phyloP scores from a whole-genome alignment of 495 filamentous ascomycete species.

The Lasiosphaeris hirsuta region DNA sequence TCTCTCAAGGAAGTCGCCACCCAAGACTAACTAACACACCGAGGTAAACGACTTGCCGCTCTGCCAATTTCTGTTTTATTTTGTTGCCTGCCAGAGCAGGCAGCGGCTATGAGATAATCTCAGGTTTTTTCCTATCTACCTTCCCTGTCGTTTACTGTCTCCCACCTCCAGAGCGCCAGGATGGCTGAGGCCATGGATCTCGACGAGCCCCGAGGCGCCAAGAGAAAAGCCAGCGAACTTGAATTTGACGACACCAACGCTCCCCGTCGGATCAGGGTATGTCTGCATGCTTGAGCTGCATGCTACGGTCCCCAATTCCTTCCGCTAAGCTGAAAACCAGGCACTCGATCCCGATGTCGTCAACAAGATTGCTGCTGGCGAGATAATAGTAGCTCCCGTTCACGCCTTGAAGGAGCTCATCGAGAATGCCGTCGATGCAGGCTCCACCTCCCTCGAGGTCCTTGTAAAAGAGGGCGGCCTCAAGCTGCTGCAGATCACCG shows the following conservation, averaged over 20 bases:
- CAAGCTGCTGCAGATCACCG: constrained; percentile 94
- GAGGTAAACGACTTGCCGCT: too few relatives aligned
- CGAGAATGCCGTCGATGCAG: constrained; percentile 96
- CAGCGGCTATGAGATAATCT: not conserved
- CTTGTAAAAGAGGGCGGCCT: constrained; percentile 95
- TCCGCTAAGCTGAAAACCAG: constrained; percentile 38
- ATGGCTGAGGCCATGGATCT: constrained; percentile 36
- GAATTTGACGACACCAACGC: constrained; percentile 26
- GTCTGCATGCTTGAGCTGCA: not conserved
- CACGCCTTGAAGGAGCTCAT: constrained; percentile 97
- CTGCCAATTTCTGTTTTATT: too few relatives aligned
- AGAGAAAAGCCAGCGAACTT: constrained; percentile 57
- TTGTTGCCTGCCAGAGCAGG: too few relatives aligned
- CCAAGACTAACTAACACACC: too few relatives aligned
- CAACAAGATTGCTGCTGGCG: constrained; percentile 98
- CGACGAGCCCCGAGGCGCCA: constrained; percentile 52
- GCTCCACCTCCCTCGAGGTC: constrained; percentile 87
- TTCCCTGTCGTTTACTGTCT: too few relatives aligned
- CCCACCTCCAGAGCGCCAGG: not conserved
- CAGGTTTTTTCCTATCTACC: not conserved
- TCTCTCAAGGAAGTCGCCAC: too few relatives aligned
- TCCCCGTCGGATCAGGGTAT: constrained; percentile 66
- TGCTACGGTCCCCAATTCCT: not conserved
- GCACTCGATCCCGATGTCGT: constrained; percentile 92
- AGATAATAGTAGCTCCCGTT: constrained; percentile 97